Base-by-base conservation (phyloP, 768 basidiomycete genomes). In the Tylopilus rubrobrunneus region DNA sequence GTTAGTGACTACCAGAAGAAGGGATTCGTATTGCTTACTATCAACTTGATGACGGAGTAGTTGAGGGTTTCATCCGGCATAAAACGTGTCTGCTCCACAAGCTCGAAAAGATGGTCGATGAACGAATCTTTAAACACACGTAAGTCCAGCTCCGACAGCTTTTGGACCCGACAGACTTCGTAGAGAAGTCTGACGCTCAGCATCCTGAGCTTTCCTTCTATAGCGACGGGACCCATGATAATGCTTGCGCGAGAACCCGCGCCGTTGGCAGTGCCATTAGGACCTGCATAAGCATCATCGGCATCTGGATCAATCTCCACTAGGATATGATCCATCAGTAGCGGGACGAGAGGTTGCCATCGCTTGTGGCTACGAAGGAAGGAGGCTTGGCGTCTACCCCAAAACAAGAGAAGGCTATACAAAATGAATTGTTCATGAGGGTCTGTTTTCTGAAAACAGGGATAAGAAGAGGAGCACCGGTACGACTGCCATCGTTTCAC, bases 1-100 rank as follows among this genome's bases (percentile, higher is more conserved):
- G 37, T 65, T 29, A 69, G 49, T 39, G 31, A 33, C 31, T 17
- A 42, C 5, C 17, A 29, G 23, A 41, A 25, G 29, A 10, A 50
- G 48, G 14, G 46, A 8, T 34, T 52, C 21, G 48, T 9, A 19
- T 17, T 70, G 14, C 87, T 67, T 62, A 95, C 95, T 56, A 98
- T 85, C 33, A 98, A 78, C 67, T 95, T 95, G 69, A 99, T 95
- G 36, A 98, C 86, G 1, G 90, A 86, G 67, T 98, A 98, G 64
- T 98, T 98, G 71, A 98, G 87, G 0, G 86, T 83, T 56, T 99
- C 97, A 62, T 98, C 95, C 2, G 84, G 82, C 74, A 90, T 83
- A 57, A 87, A 79, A 44, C 90, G 78, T 0, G 97, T 98, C 61
- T 89, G 84, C 67, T 99, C 97, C 37, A 99, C 92, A 41, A 98